These are phyloP conservation scores for Graphium sp. DNA, from an alignment of 2,329 filamentous ascomycete species.

Conservation along the genomic window DNA sequence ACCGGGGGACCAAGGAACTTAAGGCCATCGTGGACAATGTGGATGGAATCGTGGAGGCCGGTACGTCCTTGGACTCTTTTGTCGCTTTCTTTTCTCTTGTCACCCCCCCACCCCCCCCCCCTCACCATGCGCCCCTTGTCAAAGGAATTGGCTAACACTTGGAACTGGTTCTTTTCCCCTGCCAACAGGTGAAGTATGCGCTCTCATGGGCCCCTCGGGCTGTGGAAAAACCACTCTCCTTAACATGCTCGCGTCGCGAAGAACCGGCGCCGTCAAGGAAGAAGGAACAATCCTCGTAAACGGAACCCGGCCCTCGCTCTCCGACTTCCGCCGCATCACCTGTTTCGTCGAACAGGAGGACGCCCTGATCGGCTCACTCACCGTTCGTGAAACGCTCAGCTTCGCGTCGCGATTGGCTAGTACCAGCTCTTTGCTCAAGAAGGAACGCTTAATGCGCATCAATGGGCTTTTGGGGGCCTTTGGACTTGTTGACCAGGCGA, in stretches of 20 bases:
- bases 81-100: conserved; percentile 7
- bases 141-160: no score
- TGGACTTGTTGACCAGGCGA: conserved; percentile 50
- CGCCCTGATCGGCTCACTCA: conserved; percentile 64
- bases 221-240: conserved; percentile 73
- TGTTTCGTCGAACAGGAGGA: conserved; percentile 83
- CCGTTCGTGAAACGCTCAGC: conserved; percentile 60
- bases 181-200: conserved; percentile 58
- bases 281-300: conserved; percentile 43
- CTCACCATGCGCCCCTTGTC: conserved; percentile 6
- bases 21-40: conserved; percentile 6
- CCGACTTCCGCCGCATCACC: conserved; percentile 46
- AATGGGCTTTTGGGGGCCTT: conserved; percentile 53
- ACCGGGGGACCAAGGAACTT: conserved; percentile 23
- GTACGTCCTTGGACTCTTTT: conserved; percentile 12
- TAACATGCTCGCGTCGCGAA: conserved; percentile 56
- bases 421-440: conserved; percentile 19
- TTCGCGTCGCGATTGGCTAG: conserved; percentile 59
- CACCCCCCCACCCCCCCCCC: no score
- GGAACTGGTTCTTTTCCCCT: no score
- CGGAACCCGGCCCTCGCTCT: conserved; percentile 31
- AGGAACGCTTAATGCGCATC: conserved; percentile 45
- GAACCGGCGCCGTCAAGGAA: conserved; percentile 22
- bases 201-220: conserved; percentile 62
- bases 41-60: conserved; percentile 16